Evolutionary conservation across 371 early-diverging fungal species (phyloP).

Genomic region (Rhizopus sp.): DNA sequence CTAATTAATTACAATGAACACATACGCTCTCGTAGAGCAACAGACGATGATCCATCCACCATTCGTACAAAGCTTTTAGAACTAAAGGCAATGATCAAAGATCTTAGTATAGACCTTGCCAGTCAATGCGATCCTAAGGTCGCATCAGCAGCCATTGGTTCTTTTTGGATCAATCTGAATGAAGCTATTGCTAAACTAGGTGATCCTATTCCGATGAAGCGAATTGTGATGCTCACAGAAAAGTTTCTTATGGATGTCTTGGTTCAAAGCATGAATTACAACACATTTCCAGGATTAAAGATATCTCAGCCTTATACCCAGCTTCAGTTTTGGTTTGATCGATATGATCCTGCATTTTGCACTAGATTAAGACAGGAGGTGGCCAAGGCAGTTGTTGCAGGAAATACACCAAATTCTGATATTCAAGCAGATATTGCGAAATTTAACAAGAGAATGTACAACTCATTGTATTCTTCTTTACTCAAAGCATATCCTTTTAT

Average conservation of each 20-base stretch:
- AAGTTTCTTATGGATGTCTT: conserved; percentile 59
- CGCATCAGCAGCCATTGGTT: conserved; percentile 42
- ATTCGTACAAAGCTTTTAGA: conserved; percentile 50
- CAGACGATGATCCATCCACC: conserved; percentile 53
- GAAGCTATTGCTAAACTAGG: conserved; percentile 32
- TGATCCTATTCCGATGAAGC: conserved; percentile 42
- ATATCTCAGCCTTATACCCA: conserved; percentile 30
- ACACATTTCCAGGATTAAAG: conserved; percentile 36
- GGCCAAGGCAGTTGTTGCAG: conserved; percentile 36
- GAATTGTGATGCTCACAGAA: conserved; percentile 60
- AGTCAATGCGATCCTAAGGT: conserved; percentile 42
- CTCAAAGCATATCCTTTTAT: conserved; percentile 48
- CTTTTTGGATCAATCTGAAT: conserved; percentile 45
- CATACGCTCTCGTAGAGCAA: conserved; percentile 54
- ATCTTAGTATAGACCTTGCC: conserved; percentile 45
- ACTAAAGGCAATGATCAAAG: conserved; percentile 48
- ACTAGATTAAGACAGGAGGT: conserved; percentile 46
- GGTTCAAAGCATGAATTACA: conserved; percentile 44
- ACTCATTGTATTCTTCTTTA: conserved; percentile 37
- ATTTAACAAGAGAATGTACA: conserved; percentile 39
- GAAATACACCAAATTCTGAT: conserved; percentile 23
- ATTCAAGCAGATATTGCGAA: conserved; percentile 31
- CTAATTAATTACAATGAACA: conserved; percentile 57
- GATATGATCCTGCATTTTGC: conserved; percentile 29
- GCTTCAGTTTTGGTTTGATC: conserved; percentile 30